Conservation (phyloP, 768 basidiomycete species). For the Termitomyces sp. region DNA sequence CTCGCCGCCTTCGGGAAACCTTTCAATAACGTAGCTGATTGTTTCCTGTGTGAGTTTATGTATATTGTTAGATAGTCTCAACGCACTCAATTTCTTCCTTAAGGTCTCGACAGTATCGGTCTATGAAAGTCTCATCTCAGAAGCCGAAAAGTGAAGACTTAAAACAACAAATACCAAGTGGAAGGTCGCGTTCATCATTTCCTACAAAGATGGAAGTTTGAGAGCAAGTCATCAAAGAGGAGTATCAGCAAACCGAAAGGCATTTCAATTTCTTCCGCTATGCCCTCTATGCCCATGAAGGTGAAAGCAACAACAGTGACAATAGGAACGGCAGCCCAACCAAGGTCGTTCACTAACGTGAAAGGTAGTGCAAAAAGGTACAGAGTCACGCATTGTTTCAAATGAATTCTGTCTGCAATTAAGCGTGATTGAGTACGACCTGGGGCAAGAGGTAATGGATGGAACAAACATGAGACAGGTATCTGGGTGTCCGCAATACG, state of each 20-base stretch:
- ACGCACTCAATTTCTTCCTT: slow-evolving; percentile 81
- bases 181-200: slow-evolving; percentile 63
- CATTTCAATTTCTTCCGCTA: slow-evolving; percentile 93
- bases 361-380: slow-evolving; percentile 91
- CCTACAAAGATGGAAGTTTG: slow-evolving; percentile 29
- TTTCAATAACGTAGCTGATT: slow-evolving; percentile 60
- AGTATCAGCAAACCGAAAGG: slow-evolving; percentile 66
- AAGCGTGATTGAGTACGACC: background rate
- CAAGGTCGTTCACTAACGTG: slow-evolving; percentile 76
- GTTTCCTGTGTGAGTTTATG: background rate
- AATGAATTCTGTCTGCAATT: slow-evolving; percentile 71
- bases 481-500: slow-evolving; percentile 88
- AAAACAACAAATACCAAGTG: slow-evolving; percentile 46
- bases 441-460: background rate
- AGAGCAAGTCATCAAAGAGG: background rate
- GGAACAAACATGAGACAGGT: slow-evolving; percentile 55
- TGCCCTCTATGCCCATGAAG: slow-evolving; percentile 93
- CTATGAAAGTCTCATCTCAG: slow-evolving; percentile 27
- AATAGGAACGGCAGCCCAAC: slow-evolving; percentile 81
- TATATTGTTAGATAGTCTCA: background rate
- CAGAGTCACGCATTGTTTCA: slow-evolving; percentile 92
- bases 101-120: slow-evolving; percentile 82
- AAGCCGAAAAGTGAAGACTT: background rate
- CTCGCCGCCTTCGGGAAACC: slow-evolving; percentile 69
- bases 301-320: slow-evolving; percentile 87